phyloP scores from a whole-genome alignment of 78 protist genomes.

The Dictyostelium firmibasis region DNA sequence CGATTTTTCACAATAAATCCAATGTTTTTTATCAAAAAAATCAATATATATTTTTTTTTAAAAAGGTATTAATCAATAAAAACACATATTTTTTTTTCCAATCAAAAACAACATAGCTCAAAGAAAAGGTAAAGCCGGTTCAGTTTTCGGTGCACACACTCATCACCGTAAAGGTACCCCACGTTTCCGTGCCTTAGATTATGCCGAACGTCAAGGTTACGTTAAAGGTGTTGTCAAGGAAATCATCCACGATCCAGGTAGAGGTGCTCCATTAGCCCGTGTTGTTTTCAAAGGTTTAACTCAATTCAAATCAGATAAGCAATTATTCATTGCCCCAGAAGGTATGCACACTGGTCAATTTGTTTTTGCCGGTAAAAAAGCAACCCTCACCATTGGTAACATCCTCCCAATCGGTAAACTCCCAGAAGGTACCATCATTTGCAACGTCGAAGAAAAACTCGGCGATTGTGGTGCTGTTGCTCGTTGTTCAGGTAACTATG shows the following conservation, averaged over 20 bases:
- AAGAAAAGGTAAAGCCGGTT: constrained; percentile 81
- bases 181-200: constrained; percentile 95
- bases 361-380: constrained; percentile 97
- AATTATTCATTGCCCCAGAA: constrained; percentile 98
- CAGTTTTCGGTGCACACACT: constrained; percentile 89
- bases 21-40: too few species aligned
- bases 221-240: constrained; percentile 92
- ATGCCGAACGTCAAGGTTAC: constrained; percentile 98
- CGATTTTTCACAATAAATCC: too few species aligned
- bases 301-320: constrained; percentile 87
- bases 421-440: constrained; percentile 99
- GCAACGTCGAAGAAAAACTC: constrained; percentile 98
- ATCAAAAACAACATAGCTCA: constrained; percentile 40
- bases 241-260: constrained; percentile 99
- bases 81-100: too few species aligned
- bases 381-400: constrained; percentile 98
- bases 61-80: background rate
- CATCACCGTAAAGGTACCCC: constrained; percentile 97
- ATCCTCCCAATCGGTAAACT: constrained; percentile 94
- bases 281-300: constrained; percentile 97
- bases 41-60: too few species aligned
- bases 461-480: constrained; percentile 98
- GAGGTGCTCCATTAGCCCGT: constrained; percentile 98
- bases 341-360: constrained; percentile 99
- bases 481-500: constrained; percentile 98